Base-by-base conservation (phyloP, 176 grass and related monocot species). In the Poa pratensis region DNA sequence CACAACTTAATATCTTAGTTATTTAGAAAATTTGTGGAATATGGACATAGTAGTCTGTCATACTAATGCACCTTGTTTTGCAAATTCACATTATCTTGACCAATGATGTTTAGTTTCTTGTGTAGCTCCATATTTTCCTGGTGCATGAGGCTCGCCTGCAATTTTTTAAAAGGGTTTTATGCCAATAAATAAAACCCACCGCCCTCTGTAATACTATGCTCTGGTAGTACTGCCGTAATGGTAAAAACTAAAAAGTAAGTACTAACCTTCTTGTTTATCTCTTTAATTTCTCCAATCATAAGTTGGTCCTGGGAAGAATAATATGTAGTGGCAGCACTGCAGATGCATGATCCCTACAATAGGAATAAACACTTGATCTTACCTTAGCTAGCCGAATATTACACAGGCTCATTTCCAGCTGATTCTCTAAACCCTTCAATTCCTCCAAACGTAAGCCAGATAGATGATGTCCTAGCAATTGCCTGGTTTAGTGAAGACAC, bases 371-470 rank as follows among this genome's bases (percentile, higher is more conserved):
- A 19, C 7, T 23, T 28, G 4, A 15, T 10, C 18, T 27, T 79
- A 79, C 77, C 39, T 79, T 79, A 23, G 24, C 62, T 27, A 46
- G 54, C 12, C 57, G 77, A 12, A 79, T 79, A 37, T 46, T 63
- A 5, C 27, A n/a, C 4, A 79, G 39, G 22, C 77, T 79, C 39
- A 45, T 63, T 79, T 79, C 77, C 22, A 62, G 77, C 5, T 79
- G 57, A 4, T 19, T 79, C 39, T 79, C 77, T 63, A 79, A 79
- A 79, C 57, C 5, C 77, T 45, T 79, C 18, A 79, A 46, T 22
- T 79, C 57, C 61, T 79, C 37, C 16, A 79, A 24, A 16, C 24
- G 20, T 18, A 79, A 42, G 37, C 77, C 57, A 28, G 57, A 63
- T 6, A 79, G 37, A 62, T 79, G 23, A 18, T 79, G 57, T 19